Conservation (phyloP, 192 early-diverging fungal species). For the Entomortierella chlamydospora region DNA sequence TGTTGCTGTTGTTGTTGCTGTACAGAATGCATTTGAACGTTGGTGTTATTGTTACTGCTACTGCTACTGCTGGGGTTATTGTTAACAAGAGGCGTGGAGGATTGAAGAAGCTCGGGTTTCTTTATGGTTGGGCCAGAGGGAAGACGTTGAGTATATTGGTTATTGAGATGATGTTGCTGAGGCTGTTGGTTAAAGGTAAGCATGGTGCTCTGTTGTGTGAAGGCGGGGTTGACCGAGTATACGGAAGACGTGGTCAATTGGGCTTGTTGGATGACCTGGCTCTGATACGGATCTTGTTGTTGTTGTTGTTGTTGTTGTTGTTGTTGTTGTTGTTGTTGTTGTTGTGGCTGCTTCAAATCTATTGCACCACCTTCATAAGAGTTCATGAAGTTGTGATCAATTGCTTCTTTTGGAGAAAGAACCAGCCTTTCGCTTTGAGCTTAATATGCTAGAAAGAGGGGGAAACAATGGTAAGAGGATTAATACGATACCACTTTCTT, state of each 20-base stretch:
- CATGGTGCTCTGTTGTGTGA: slow-evolving; percentile 36
- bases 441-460: neutral
- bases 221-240: neutral
- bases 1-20: slow-evolving; percentile 30
- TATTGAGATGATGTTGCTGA: slow-evolving; percentile 51
- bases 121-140: slow-evolving; percentile 18
- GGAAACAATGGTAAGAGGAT: neutral
- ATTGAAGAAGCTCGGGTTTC: slow-evolving; percentile 38
- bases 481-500: neutral
- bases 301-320: slow-evolving; percentile 19
- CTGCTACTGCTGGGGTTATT: neutral
- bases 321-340: slow-evolving; percentile 15
- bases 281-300: slow-evolving; percentile 9
- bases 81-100: slow-evolving; percentile 13
- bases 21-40: slow-evolving; percentile 17
- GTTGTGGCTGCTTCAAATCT: slow-evolving; percentile 24
- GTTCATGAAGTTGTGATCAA: slow-evolving; percentile 24
- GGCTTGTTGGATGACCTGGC: slow-evolving; percentile 9
- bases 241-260: slow-evolving; percentile 3
- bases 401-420: slow-evolving; percentile 9
- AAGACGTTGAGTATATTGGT: slow-evolving; percentile 44
- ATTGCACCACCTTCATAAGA: slow-evolving; percentile 24
- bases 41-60: slow-evolving; percentile 9
- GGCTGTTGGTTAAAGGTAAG: slow-evolving; percentile 47
- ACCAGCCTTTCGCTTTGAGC: slow-evolving; percentile 3